Evolutionary conservation across 345 rosid species (phyloP).

Genomic region (Gossypium ekmanianum): DNA sequence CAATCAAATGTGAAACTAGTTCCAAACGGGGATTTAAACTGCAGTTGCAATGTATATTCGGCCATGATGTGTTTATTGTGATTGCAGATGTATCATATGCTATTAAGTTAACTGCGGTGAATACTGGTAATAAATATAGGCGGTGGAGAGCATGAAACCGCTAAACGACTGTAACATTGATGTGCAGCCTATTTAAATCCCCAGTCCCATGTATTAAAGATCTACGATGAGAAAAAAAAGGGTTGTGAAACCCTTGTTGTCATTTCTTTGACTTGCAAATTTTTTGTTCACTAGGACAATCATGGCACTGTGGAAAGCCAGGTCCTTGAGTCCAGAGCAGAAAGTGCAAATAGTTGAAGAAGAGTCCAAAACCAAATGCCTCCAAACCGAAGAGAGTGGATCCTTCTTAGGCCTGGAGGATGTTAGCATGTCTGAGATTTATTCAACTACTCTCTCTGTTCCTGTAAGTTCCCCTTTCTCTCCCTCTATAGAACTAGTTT

Average conservation of each 20-base stretch:
- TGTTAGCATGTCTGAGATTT: constrained; percentile 71
- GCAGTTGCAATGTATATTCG: neutral
- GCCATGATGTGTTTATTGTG: neutral
- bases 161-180: neutral
- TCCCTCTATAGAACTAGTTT: neutral
- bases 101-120: neutral
- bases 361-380: constrained; percentile 70
- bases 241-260: neutral
- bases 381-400: constrained; percentile 75
- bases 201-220: neutral
- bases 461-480: constrained; percentile 51
- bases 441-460: constrained; percentile 51
- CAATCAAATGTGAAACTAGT: neutral
- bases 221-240: neutral
- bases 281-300: constrained; percentile 61
- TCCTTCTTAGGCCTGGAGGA: constrained; percentile 83
- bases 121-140: neutral
- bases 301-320: constrained; percentile 96
- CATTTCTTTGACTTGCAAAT: neutral
- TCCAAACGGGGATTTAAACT: neutral
- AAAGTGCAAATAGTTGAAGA: constrained; percentile 87
- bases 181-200: neutral
- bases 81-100: neutral
- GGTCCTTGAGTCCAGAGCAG: constrained; percentile 91
- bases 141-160: neutral